Conservation (phyloP, 495 filamentous ascomycete genomes). For the Penicillium roqueforti region DNA sequence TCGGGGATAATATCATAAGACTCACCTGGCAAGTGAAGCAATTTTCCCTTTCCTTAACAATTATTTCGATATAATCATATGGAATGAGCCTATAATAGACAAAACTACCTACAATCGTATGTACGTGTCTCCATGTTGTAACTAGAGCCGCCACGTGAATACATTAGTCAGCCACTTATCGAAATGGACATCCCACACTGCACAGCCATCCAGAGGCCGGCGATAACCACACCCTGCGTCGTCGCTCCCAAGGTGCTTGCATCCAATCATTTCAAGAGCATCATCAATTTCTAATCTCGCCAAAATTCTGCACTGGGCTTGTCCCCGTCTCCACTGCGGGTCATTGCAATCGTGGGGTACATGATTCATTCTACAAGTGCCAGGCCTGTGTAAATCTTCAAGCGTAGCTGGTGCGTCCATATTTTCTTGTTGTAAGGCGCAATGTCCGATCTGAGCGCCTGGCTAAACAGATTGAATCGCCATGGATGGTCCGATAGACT, state of each 20-base stretch:
- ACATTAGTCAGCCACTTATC: constrained; percentile 17
- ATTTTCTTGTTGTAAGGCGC: neutral
- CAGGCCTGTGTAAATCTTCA: constrained; percentile 10
- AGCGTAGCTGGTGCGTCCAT: neutral
- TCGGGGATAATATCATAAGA: neutral
- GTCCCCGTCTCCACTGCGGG: constrained; percentile 25
- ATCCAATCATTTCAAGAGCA: constrained; percentile 19
- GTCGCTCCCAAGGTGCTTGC: neutral
- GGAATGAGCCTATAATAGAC: neutral
- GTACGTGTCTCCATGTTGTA: neutral
- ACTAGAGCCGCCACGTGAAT: neutral
- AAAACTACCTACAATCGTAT: too few relatives aligned
- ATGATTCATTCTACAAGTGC: constrained; percentile 4
- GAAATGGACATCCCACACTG: neutral
- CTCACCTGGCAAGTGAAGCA: neutral
- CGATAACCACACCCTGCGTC: constrained; percentile 18
- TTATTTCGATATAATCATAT: neutral
- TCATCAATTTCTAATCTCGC: constrained; percentile 1
- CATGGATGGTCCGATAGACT: neutral
- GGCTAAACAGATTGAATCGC: neutral
- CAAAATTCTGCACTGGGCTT: neutral
- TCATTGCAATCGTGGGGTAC: constrained; percentile 21
- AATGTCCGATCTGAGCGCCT: neutral
- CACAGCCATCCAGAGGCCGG: constrained; percentile 23
- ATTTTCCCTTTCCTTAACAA: neutral